These are phyloP conservation scores for Manihot esculenta DNA, from an alignment of 441 rosid genomes.

Conservation along the genomic window DNA sequence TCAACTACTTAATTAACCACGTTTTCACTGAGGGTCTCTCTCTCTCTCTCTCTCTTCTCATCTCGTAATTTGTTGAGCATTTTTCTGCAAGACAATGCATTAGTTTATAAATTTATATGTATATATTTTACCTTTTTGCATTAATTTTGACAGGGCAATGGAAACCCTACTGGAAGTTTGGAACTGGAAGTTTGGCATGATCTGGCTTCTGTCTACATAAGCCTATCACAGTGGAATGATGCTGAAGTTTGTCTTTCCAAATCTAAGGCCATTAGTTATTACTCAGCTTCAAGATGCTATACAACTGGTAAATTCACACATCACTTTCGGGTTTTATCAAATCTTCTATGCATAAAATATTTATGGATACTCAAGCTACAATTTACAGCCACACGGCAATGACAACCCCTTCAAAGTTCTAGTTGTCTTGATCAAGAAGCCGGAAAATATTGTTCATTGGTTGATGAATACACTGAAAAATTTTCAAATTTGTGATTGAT, in stretches of 20 bases:
- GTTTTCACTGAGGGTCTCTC: no score
- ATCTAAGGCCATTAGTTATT: slow-evolving; percentile 59
- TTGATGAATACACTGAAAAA: neutral
- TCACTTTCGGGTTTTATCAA: neutral
- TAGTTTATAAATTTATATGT: no score
- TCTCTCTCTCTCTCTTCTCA: no score
- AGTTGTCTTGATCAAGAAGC: neutral
- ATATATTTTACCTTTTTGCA: neutral
- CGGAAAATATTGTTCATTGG: neutral
- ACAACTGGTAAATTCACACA: slow-evolving; percentile 40
- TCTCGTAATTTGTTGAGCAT: neutral
- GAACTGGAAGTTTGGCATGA: slow-evolving; percentile 90
- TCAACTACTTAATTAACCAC: neutral
- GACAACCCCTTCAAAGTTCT: neutral
- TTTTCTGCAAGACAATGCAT: no score
- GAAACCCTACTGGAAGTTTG: slow-evolving; percentile 45
- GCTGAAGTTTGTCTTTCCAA: slow-evolving; percentile 88
- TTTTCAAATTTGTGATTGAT: neutral
- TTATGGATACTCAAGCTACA: neutral
- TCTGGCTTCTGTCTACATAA: slow-evolving; percentile 68
- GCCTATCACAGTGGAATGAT: slow-evolving; percentile 75
- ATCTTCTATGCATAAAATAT: neutral
- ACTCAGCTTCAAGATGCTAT: slow-evolving; percentile 63
- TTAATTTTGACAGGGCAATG: slow-evolving; percentile 38
- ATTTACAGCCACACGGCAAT: neutral